Conservation (phyloP, 345 rosid genomes). For the Zanthoxylum bungeanum region DNA sequence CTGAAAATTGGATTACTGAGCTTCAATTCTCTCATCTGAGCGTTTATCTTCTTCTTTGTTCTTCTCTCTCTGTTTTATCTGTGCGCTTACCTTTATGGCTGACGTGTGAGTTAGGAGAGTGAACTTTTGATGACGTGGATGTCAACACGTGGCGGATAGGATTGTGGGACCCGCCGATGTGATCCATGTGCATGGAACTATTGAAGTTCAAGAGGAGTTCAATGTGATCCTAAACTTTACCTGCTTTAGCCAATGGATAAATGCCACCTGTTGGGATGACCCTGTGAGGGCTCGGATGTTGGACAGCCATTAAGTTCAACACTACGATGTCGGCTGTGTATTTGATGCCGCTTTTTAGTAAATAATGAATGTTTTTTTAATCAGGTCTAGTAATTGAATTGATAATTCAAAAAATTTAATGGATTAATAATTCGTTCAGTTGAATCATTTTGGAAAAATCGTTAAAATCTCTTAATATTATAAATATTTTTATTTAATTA, state of each 20-base stretch:
- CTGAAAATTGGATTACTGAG: background rate
- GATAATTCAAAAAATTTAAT: no score
- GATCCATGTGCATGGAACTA: slow-evolving; percentile 49
- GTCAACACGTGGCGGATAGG: slow-evolving; percentile 15
- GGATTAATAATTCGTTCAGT: no score
- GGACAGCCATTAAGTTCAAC: background rate
- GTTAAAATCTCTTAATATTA: no score
- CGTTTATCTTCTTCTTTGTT: slow-evolving; percentile 2
- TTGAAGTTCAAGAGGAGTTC: background rate
- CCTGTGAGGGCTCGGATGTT: background rate
- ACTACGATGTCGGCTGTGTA: no score
- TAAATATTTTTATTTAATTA: no score
- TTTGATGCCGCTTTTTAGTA: no score
- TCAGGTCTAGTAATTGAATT: no score
- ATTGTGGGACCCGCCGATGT: slow-evolving; percentile 36
- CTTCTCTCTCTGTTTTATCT: background rate
- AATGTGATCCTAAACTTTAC: slow-evolving; percentile 17
- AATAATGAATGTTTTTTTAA: no score
- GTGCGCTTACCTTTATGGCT: slow-evolving; percentile 12
- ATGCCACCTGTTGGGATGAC: background rate
- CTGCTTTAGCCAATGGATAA: background rate
- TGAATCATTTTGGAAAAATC: no score
- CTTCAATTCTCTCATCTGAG: background rate
- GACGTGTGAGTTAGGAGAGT: slow-evolving; percentile 31
- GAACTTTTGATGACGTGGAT: slow-evolving; percentile 46